Conservation (phyloP, 345 rosid species). For the Leavenworthia alabamica region DNA sequence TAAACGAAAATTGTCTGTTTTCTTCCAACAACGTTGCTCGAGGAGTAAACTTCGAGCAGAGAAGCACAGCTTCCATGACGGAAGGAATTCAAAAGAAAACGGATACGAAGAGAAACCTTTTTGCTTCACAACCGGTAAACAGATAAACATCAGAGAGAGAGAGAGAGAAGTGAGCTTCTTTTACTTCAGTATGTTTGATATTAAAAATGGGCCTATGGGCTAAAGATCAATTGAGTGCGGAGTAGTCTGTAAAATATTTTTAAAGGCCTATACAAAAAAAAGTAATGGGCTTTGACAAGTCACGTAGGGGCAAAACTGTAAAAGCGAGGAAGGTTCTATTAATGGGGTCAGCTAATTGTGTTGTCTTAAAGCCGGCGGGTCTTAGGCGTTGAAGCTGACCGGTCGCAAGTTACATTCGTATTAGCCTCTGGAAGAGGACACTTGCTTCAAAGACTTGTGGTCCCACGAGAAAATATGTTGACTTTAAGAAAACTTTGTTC, state of each 20-base stretch:
- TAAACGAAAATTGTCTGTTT: constrained; percentile 32
- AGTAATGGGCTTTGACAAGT: constrained; percentile 13
- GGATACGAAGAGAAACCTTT: constrained; percentile 8
- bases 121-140: background rate
- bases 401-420: constrained; percentile 3
- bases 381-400: constrained; percentile 10
- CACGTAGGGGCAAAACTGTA: background rate
- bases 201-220: background rate
- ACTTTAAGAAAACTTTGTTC: background rate
- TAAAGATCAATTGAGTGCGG: background rate
- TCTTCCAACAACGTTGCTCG: too few relatives aligned
- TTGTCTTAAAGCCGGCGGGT: constrained; percentile 6
- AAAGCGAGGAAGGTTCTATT: constrained; percentile 14
- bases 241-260: background rate
- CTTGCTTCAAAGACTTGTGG: background rate
- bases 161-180: background rate
- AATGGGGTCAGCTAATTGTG: background rate
- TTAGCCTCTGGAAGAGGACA: background rate
- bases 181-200: background rate
- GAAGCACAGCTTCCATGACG: background rate
- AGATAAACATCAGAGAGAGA: background rate
- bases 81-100: background rate
- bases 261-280: background rate
- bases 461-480: background rate
- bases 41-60: too few relatives aligned